Base-by-base conservation (phyloP, 148 eudicot genomes). In the Mesembryanthemum crystallinum region DNA sequence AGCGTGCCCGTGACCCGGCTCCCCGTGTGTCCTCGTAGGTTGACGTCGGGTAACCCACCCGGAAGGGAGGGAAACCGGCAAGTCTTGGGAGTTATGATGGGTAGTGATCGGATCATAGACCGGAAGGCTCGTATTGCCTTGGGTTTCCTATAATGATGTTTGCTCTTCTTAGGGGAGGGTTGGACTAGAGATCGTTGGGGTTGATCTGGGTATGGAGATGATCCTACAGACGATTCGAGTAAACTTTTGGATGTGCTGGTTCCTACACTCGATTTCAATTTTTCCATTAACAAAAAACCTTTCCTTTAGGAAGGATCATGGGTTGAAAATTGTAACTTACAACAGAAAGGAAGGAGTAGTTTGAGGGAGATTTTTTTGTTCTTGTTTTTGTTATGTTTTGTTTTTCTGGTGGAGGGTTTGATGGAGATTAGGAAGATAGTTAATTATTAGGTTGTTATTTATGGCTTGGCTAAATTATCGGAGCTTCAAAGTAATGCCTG, bases 1-100 rank as follows among this genome's bases (percentile, higher is more conserved):
- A 82, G 73, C 9, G 79, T 82, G 18, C 84, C 78, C 6, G 82
- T 78, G 23, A 82, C 69, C 20, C 84, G 80, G 6, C 13, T 81
- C 55, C 75, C 59, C 18, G 54, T 23, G 23, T 42, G 52, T 7
- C 77, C 42, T 24, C 54, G 68, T 7, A 62, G 35, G 8, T 67
- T 25, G 0, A 51, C 17, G 2, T 72, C 65, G 27, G 71, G 64
- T 21, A 75, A 69, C 45, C 70, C 68, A 9, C 65, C 35, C 17
- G 27, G 61, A n/a, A 57, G 61, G 27, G 61, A 23, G 1, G 73
- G 54, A 32, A 68, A 24, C n/a, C 59, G 73, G 3, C 78, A 80
- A 0, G 61, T 58, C 15, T 37, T 73, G 0, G 84, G 81, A 37
- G 81, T 30, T n/a, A 81, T 28, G 8, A 81, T 81, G 45, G 84